phyloP scores from a whole-genome alignment of 1,284 basidiomycete species.

The Sparassis latifolia region DNA sequence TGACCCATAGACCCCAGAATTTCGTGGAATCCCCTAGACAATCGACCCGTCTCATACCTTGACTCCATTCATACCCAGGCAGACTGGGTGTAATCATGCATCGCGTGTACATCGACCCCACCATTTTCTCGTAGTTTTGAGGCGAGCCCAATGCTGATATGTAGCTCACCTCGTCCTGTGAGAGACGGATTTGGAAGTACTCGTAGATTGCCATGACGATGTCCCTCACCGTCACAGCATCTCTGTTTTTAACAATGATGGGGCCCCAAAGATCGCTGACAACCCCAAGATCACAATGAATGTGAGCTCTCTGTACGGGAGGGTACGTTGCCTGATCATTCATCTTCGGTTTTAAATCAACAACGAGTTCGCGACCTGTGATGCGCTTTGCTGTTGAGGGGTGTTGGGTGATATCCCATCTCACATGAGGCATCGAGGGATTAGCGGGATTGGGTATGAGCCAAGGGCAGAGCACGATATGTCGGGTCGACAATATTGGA shows the following conservation, averaged over 20 bases:
- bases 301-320: constrained; percentile 16
- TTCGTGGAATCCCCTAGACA: constrained; percentile 26
- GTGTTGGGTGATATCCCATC: constrained; percentile 31
- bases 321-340: constrained; percentile 22
- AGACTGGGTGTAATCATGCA: constrained; percentile 18
- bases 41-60: constrained; percentile 33
- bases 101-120: constrained; percentile 20
- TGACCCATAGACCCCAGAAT: constrained; percentile 31
- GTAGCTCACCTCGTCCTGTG: constrained; percentile 21
- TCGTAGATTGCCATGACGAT: constrained; percentile 29
- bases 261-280: constrained; percentile 27
- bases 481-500: neutral
- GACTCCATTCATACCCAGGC: constrained; percentile 23
- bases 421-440: constrained; percentile 24
- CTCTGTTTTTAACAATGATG: constrained; percentile 21
- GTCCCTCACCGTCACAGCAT: constrained; percentile 25
- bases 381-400: constrained; percentile 27
- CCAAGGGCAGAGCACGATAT: constrained; percentile 21
- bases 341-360: constrained; percentile 18
- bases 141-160: constrained; percentile 16
- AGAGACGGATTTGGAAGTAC: constrained; percentile 29
- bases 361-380: constrained; percentile 24
- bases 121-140: constrained; percentile 17
- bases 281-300: constrained; percentile 20
- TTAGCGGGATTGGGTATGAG: constrained; percentile 31